Evolutionary conservation across 495 filamentous ascomycete genomes (phyloP).

Genomic region (Lasiosphaeria miniovina): DNA sequence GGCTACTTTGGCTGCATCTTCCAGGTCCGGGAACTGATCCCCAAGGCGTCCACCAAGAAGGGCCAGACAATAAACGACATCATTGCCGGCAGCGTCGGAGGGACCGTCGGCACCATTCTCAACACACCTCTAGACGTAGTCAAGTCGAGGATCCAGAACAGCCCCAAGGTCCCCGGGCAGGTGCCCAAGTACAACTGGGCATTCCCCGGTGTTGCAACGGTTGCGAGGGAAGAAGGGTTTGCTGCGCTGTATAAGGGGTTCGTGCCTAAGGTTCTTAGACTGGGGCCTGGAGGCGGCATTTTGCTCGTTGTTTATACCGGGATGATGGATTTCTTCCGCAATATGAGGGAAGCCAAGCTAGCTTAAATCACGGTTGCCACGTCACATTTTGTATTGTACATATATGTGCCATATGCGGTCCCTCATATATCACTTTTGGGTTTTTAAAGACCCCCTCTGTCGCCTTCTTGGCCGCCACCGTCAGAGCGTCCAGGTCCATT

Average conservation of each 20-base stretch:
- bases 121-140: slow-evolving; percentile 98
- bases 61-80: slow-evolving; percentile 82
- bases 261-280: slow-evolving; percentile 74
- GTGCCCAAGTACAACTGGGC: slow-evolving; percentile 98
- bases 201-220: slow-evolving; percentile 75
- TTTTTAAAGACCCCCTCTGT: no score
- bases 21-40: slow-evolving; percentile 83
- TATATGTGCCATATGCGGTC: not conserved
- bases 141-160: slow-evolving; percentile 96
- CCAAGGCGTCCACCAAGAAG: slow-evolving; percentile 72
- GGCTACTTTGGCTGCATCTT: slow-evolving; percentile 99
- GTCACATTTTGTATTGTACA: not conserved
- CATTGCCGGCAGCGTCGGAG: slow-evolving; percentile 80
- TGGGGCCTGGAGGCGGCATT: slow-evolving; percentile 58
- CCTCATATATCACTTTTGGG: not conserved
- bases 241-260: slow-evolving; percentile 95
- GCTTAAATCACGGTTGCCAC: not conserved
- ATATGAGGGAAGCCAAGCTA: slow-evolving; percentile 28
- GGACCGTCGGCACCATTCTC: slow-evolving; percentile 86
- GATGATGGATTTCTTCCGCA: slow-evolving; percentile 84
- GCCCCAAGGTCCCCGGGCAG: slow-evolving; percentile 70
- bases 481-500: no score
- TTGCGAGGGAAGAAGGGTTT: slow-evolving; percentile 93
- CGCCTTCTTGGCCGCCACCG: no score
- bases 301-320: slow-evolving; percentile 88